Conservation (phyloP, 192 early-diverging fungal genomes). For the Bifiguratus adelaidae region DNA sequence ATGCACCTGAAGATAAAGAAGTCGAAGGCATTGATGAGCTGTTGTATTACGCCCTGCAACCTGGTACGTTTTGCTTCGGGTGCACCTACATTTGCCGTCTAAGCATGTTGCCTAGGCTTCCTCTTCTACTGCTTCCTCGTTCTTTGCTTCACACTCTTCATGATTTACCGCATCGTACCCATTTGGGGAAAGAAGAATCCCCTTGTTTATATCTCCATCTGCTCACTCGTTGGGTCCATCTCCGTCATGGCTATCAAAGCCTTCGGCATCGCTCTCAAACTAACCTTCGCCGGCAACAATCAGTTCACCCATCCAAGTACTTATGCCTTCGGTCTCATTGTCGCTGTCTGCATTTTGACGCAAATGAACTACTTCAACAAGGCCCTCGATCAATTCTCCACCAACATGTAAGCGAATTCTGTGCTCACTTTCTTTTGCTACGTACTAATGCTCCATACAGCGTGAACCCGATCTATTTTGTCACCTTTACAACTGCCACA, state of each 20-base stretch:
- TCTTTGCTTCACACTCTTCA: slow-evolving; percentile 44
- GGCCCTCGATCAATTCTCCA: slow-evolving; percentile 85
- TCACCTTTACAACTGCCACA: slow-evolving; percentile 92
- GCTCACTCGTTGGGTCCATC: slow-evolving; percentile 92
- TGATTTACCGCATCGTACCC: slow-evolving; percentile 79
- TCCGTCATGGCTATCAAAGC: slow-evolving; percentile 90
- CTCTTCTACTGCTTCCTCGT: slow-evolving; percentile 68
- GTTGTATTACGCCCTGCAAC: slow-evolving; percentile 65
- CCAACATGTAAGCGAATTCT: slow-evolving; percentile 53
- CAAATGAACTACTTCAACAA: slow-evolving; percentile 99
- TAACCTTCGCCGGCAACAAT: slow-evolving; percentile 89
- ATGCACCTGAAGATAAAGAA: slow-evolving; percentile 74
- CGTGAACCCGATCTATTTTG: slow-evolving; percentile 88
- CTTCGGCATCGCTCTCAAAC: slow-evolving; percentile 84
- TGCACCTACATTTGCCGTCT: neutral
- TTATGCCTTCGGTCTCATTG: slow-evolving; percentile 76
- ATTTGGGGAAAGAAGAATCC: slow-evolving; percentile 69
- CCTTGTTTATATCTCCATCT: slow-evolving; percentile 89
- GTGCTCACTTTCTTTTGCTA: neutral
- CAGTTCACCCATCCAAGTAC: slow-evolving; percentile 86
- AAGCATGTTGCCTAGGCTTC: slow-evolving; percentile 52
- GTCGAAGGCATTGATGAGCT: slow-evolving; percentile 79
- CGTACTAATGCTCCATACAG: slow-evolving; percentile 10
- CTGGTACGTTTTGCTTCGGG: slow-evolving; percentile 4
- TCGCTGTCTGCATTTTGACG: slow-evolving; percentile 72